Percentiles rank a stretch among this genome's conserved stretches.
phyloP scores from a whole-genome alignment of 306 rosid species.

The Cyclanthera cordifolia region DNA sequence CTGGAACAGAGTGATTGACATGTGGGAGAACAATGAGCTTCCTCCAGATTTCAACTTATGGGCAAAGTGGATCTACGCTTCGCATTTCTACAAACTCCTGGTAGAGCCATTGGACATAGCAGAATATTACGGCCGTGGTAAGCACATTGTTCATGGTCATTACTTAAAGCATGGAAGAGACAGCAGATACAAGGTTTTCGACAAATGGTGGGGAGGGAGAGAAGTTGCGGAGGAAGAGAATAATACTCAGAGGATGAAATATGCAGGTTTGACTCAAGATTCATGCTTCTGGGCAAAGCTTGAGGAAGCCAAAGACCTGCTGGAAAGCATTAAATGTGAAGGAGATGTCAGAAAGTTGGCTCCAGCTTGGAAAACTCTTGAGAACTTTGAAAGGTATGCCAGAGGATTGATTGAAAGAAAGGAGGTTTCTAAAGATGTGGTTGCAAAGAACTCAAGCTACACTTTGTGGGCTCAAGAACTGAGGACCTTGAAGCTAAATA shows the following conservation, averaged over 20 bases:
- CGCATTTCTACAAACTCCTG: conserved; percentile 48
- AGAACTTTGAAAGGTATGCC: conserved; percentile 46
- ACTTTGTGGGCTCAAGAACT: conserved; percentile 39
- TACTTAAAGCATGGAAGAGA: conserved; percentile 55
- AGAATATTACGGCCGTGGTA: conserved; percentile 41
- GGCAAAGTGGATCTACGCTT: conserved; percentile 51
- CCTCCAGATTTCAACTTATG: conserved; percentile 40
- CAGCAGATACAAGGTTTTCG: conserved; percentile 50
- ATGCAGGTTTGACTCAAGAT: conserved; percentile 74
- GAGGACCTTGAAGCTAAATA: conserved; percentile 27
- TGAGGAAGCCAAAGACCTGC: conserved; percentile 79
- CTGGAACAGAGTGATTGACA: conserved; percentile 45
- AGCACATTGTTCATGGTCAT: conserved; percentile 48
- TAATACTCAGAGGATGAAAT: conserved; percentile 32
- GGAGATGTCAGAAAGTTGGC: conserved; percentile 27
- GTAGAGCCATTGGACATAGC: conserved; percentile 89
- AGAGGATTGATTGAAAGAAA: conserved; percentile 28
- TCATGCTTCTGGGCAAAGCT: conserved; percentile 75
- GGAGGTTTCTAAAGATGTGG: conserved; percentile 68
- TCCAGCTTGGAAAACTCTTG: conserved; percentile 33
- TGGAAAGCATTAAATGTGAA: conserved; percentile 41
- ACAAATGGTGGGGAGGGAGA: conserved; percentile 59
- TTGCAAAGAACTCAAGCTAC: conserved; percentile 68
- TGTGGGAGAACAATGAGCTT: conserved; percentile 48
- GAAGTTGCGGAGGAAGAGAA: conserved; percentile 12